Conservation (phyloP, 208 protist genomes). For the Borovskyia barvae region DNA sequence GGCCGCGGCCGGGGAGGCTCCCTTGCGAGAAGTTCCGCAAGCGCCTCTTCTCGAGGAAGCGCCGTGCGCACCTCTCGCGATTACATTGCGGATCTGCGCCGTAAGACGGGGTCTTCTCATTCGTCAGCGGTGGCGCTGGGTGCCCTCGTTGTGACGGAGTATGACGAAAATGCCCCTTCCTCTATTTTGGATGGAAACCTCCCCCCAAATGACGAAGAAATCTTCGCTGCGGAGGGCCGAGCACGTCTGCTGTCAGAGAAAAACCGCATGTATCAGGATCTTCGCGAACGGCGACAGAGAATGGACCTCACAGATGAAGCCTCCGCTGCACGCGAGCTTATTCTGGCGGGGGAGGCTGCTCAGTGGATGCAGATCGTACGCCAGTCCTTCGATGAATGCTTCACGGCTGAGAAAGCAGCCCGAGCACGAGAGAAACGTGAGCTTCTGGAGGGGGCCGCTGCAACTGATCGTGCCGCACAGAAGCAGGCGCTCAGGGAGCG, state of each 20-base stretch:
- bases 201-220: slow-evolving; percentile 12
- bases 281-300: slow-evolving; percentile 10
- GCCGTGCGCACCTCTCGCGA: slow-evolving; percentile 2
- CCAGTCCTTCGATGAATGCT: slow-evolving; percentile 29
- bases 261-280: slow-evolving; percentile 14
- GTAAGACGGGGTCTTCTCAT: background rate
- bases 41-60: too few species aligned
- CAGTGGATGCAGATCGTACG: slow-evolving; percentile 39
- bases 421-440: slow-evolving; percentile 18
- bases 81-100: slow-evolving; percentile 8
- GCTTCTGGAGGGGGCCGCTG: background rate
- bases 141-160: background rate
- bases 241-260: slow-evolving; percentile 32
- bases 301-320: slow-evolving; percentile 28
- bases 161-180: background rate
- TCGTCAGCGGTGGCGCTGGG: background rate
- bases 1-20: background rate
- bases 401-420: slow-evolving; percentile 22
- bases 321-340: slow-evolving; percentile 21
- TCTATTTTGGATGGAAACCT: slow-evolving; percentile 9
- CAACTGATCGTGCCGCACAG: slow-evolving; percentile 11
- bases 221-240: slow-evolving; percentile 37
- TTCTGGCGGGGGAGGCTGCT: slow-evolving; percentile 39
- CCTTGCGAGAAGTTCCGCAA: background rate
- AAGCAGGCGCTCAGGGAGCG: slow-evolving; percentile 7